Percentiles rank a stretch among this genome's conserved stretches.
Conservation (phyloP, 371 early-diverging fungal genomes). For the Rhizopus delemar region DNA sequence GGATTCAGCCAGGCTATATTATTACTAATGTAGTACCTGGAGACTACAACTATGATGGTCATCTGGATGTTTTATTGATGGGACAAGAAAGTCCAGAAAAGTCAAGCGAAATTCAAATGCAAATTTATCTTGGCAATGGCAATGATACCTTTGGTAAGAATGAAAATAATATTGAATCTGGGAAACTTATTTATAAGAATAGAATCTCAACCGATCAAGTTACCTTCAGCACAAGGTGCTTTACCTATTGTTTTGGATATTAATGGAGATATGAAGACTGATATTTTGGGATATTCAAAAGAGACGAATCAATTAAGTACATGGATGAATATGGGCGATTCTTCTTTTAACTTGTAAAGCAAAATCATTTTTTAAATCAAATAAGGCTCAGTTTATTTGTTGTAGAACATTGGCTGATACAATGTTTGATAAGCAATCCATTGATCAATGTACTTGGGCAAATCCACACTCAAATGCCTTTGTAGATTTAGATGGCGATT, state of each 20-base stretch:
- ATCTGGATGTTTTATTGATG: constrained; percentile 81
- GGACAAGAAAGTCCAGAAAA: constrained; percentile 44
- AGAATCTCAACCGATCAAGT: constrained; percentile 44
- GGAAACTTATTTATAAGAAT: neutral
- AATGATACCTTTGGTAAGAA: constrained; percentile 61
- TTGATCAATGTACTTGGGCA: constrained; percentile 64
- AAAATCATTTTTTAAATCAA: neutral
- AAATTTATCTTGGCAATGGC: constrained; percentile 72
- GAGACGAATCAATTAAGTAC: constrained; percentile 43
- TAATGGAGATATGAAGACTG: constrained; percentile 75
- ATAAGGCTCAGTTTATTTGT: neutral
- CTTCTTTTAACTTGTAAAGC: constrained; percentile 42
- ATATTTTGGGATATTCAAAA: constrained; percentile 74
- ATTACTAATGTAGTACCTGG: constrained; percentile 81
- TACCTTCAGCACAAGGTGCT: constrained; percentile 58
- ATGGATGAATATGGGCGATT: constrained; percentile 55
- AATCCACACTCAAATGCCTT: constrained; percentile 89
- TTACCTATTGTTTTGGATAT: constrained; percentile 85
- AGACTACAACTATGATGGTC: constrained; percentile 87
- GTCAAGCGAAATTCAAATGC: constrained; percentile 61
- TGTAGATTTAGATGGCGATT: constrained; percentile 91
- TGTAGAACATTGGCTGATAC: constrained; percentile 36
- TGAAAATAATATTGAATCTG: neutral
- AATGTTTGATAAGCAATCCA: constrained; percentile 22
- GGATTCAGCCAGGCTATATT: constrained; percentile 37